These are phyloP conservation scores for Postia placenta DNA, from an alignment of 768 basidiomycete genomes.

Conservation along the genomic window DNA sequence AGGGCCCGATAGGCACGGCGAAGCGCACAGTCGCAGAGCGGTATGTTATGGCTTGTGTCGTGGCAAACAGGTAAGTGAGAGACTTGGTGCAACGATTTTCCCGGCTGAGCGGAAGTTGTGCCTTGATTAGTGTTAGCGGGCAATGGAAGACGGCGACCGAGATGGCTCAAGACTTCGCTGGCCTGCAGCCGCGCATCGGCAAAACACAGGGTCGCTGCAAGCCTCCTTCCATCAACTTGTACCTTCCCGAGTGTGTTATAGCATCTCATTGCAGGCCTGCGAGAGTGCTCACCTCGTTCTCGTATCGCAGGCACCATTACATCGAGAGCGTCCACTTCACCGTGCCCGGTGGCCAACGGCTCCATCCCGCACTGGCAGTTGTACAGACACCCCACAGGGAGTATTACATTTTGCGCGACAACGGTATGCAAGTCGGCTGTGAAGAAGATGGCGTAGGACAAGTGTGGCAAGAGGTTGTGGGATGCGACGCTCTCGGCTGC, in stretches of 20 bases:
- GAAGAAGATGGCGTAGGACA: conserved; percentile 67
- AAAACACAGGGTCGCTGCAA: conserved; percentile 13
- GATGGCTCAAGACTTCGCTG: conserved; percentile 69
- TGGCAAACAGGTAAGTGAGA: conserved; percentile 55
- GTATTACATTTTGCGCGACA: conserved; percentile 66
- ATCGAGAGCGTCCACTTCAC: conserved; percentile 72
- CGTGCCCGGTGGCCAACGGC: conserved; percentile 29
- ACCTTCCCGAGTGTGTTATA: conserved; percentile 52
- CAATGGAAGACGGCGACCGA: conserved; percentile 58
- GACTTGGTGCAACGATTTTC: background rate
- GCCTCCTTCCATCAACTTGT: conserved; percentile 42
- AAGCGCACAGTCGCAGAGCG: conserved; percentile 50
- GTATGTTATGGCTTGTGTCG: conserved; percentile 65
- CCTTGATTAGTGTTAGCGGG: conserved; percentile 67
- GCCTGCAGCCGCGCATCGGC: conserved; percentile 26
- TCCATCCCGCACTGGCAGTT: conserved; percentile 61
- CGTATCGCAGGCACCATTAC: conserved; percentile 55
- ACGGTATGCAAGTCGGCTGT: conserved; percentile 70
- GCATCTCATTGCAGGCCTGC: background rate
- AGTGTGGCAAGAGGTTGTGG: conserved; percentile 57
- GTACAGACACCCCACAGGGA: conserved; percentile 66
- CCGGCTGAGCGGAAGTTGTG: background rate
- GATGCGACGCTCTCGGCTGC: conserved; percentile 31
- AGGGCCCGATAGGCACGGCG: conserved; percentile 35
- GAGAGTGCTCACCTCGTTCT: background rate